Evolutionary conservation across 495 filamentous ascomycete genomes (phyloP), one percentile per base, ranked within the genome.

Genomic region (Neurospora sp.): DNA sequence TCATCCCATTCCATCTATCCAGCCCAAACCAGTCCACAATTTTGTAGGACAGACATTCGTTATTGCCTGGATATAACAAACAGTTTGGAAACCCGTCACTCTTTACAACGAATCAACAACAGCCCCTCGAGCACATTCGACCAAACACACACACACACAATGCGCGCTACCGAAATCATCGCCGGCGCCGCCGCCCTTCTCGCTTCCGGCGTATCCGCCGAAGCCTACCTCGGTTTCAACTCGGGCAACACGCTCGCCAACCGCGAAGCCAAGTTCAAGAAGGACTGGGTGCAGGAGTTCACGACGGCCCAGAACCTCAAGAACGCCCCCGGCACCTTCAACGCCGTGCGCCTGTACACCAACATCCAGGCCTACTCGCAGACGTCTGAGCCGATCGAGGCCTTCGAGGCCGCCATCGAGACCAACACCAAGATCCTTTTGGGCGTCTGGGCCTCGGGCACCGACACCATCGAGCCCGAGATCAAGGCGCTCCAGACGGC

Each of bases 391-490:
- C 82, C 82, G 14, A 83, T 84, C 71, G 31, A 82, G 79, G 86
- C 86, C 41, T 86, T 88, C 71, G 85, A 86, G 65, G 86, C 86
- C 38, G 86, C 86, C 73, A 77, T 88, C 70, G 81, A 82, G 74
- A 84, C 86, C 61, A 78, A 84, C 69, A 85, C 81, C 46, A 77
- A 82, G 77, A 75, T 88, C 31, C 81, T 88, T 40, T 83, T 88
- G 68, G 86, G 86, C 48, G 78, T 88, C 70, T 88, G 86, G 86
- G 79, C 83, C 20, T 83, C 85, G 68, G 85, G 85, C 73, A 81
- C 77, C 70, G 73, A 74, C n/a, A 83, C 78, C 80, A 87, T 85
- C 80, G 76, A 79, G 69, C 79, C 78, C 27, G 86, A 88, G 81
- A 80, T 86, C 73, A 79, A 71, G 22, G 86, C 86, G 18, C 76